Evolutionary conservation across 2,329 filamentous ascomycete genomes (phyloP), one percentile per base, ranked within the genome.

Genomic region (Alternaria consortialis): DNA sequence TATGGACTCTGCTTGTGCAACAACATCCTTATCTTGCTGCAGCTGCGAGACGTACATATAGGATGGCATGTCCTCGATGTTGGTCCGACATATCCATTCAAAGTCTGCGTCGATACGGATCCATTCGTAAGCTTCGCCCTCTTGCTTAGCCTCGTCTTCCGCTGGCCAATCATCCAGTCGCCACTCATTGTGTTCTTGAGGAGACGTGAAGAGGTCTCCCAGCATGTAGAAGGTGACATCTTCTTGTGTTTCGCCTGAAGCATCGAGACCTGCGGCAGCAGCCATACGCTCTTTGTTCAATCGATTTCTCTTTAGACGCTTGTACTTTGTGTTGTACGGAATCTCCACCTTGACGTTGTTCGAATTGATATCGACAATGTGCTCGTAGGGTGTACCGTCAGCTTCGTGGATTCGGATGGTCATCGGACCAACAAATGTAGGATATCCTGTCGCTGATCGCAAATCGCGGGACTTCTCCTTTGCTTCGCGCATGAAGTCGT

Each of bases 11-110:
- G 88, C 82, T 71, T 91, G 88, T n/a, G 96, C 96, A 65, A 97
- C 92, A 60, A 99, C 92, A 77, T 99, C 96, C 70, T 94, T 87
- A 79, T 99, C 95, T 79, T 99, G 95, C 77, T 99, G 95, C 64
- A 99, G 84, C 78, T 99, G 95, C 23, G 95, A 97, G 60, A 97
- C 88, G 76, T 95, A 97, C 96, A 99, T 99, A 83, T 98, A 98
- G 5, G 92, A 88, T 46, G 93, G 93, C 85, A 97, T 93, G 65
- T 90, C 90, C 50, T 90, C 82, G 62, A 90, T 89, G 53, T 74
- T 69, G 79, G 97, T 91, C 68, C 90, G 90, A 79, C 91, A 95
- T 59, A 97, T 90, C 95, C 95, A 99, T 77, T 99, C 95, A 69
- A 98, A 98, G 79, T 99, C 96, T 15, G 94, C 94, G 78, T 99